Conservation (phyloP, 257 asterid species). For the Solanum sejunctum region DNA sequence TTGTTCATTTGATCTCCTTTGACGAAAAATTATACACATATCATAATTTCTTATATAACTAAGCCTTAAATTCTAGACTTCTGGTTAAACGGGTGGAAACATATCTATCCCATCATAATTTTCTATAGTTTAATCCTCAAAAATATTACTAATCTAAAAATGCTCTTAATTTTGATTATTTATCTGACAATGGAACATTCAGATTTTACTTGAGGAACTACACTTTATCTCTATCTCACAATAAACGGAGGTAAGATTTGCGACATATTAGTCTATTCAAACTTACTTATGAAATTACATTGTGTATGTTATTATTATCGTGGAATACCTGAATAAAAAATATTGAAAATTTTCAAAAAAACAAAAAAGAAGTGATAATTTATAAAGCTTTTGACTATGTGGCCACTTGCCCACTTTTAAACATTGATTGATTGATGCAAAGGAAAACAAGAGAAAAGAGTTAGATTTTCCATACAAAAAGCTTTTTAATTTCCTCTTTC, state of each 20-base stretch:
- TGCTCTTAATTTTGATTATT: neutral
- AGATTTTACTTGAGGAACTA: neutral
- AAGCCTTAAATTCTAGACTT: neutral
- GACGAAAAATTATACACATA: neutral
- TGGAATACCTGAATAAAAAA: neutral
- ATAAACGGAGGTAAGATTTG: too few relatives aligned
- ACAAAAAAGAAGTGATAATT: neutral
- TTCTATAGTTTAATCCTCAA: neutral
- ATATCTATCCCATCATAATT: neutral
- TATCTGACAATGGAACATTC: neutral
- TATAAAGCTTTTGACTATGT: neutral
- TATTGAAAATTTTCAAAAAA: neutral
- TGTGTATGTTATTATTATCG: neutral
- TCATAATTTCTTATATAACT: too few relatives aligned
- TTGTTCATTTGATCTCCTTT: too few relatives aligned
- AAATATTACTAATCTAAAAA: neutral
- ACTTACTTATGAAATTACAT: accelerated
- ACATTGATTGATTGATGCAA: conserved; percentile 14
- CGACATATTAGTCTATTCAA: neutral
- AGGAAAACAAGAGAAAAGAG: conserved; percentile 10
- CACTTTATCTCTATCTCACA: neutral
- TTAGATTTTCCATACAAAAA: conserved; percentile 9
- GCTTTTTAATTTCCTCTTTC: neutral
- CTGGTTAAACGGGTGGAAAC: neutral
- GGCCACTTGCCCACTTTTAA: conserved; percentile 10